Conservation (phyloP, 352 stramenopile genomes). For the Phytophthora pini region DNA sequence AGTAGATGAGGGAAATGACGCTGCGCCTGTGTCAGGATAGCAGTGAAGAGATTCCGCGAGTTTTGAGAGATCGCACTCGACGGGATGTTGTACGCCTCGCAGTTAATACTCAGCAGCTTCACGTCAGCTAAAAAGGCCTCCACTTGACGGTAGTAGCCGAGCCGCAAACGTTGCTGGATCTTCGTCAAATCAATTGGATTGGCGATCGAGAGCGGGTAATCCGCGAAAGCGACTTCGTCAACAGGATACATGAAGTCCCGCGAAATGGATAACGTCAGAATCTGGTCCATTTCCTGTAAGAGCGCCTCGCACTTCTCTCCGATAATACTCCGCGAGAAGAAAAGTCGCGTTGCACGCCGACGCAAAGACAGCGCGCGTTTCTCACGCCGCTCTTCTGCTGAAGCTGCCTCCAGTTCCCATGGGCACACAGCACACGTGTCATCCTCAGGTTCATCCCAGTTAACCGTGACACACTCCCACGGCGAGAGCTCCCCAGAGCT, state of each 20-base stretch:
- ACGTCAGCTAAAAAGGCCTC: conserved; percentile 84
- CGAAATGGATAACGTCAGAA: conserved; percentile 76
- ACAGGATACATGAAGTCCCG: conserved; percentile 87
- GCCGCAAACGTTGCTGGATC: conserved; percentile 70
- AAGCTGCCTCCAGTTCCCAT: conserved; percentile 78
- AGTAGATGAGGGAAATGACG: conserved; percentile 66
- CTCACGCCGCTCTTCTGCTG: conserved; percentile 32
- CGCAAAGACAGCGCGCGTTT: conserved; percentile 55
- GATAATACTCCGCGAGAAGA: conserved; percentile 59
- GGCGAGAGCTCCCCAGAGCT: conserved; percentile 45
- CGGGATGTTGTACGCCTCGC: conserved; percentile 86
- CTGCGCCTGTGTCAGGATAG: conserved; percentile 66
- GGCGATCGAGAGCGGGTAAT: conserved; percentile 84
- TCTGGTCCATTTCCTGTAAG: conserved; percentile 59
- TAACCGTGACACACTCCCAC: conserved; percentile 80
- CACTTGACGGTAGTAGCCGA: conserved; percentile 85
- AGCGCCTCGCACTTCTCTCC: conserved; percentile 54
- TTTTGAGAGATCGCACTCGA: conserved; percentile 86
- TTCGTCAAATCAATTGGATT: conserved; percentile 88
- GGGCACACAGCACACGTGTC: conserved; percentile 74
- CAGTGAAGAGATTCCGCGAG: conserved; percentile 66
- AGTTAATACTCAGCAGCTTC: conserved; percentile 78
- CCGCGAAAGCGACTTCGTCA: conserved; percentile 67
- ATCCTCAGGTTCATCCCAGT: conserved; percentile 77
- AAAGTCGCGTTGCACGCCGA: conserved; percentile 45